phyloP scores from a whole-genome alignment of 257 asterid genomes.

The Solanum virginianum region DNA sequence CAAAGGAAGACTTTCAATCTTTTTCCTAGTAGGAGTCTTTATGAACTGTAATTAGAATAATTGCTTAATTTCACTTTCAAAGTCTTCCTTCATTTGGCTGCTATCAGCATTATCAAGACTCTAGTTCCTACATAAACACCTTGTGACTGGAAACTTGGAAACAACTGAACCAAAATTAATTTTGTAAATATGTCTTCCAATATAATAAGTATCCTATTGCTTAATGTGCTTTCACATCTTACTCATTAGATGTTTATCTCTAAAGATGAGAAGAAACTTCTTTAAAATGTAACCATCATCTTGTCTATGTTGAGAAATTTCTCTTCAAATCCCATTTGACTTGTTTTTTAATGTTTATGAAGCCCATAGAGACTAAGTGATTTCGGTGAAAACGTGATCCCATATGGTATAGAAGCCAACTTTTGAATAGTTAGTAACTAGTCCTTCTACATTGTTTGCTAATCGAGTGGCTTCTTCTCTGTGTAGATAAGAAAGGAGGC shows the following conservation, averaged over 20 bases:
- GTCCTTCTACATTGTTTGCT: background rate
- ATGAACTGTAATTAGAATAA: background rate
- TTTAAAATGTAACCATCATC: background rate
- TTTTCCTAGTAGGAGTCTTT: background rate
- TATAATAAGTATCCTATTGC: background rate
- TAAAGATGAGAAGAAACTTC: background rate
- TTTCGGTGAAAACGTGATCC: background rate
- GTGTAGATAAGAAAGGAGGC: conserved; percentile 94
- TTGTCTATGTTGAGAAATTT: background rate
- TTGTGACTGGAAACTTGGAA: background rate
- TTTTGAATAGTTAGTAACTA: background rate
- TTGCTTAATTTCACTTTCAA: background rate
- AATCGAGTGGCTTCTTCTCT: background rate
- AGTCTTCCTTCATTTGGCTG: background rate
- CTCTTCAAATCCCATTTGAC: background rate
- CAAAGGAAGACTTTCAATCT: background rate
- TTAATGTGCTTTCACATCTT: background rate
- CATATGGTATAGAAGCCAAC: background rate
- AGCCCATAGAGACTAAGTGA: background rate
- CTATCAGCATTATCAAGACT: background rate
- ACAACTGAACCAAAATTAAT: background rate
- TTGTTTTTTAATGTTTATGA: background rate
- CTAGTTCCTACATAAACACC: background rate
- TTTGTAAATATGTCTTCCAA: background rate
- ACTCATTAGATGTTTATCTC: background rate